Evolutionary conservation across 176 grass and related monocot species (phyloP).

Genomic region (barley (Hordeum vulgare)): MorexV3_pseudomolecules_assembly NC_058519.1:23980201-23980700

Average conservation of each 20-base stretch:
- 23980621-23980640: not conserved
- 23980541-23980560: not conserved
- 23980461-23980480: conserved; percentile 90
- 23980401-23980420: conserved; percentile 4
- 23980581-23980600: conserved; percentile 4
- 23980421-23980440: conserved; percentile 11
- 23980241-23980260: conserved; percentile 95
- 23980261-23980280: conserved; percentile 97
- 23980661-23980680: not conserved
- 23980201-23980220: conserved; percentile 97
- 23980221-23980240: conserved; percentile 98
- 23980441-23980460: conserved; percentile 98
- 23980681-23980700: not conserved
- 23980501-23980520: conserved; percentile 72
- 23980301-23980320: conserved; percentile 76
- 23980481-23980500: conserved; percentile 92
- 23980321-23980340: conserved; percentile 85
- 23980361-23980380: not conserved
- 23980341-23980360: conserved; percentile 99
- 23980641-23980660: not conserved
- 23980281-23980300: conserved; percentile 90
- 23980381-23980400: not conserved
- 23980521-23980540: conserved; percentile 75
- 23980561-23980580: not conserved
- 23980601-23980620: not conserved